Percentiles rank a stretch among this genome's conserved stretches.
Evolutionary conservation across 1,139 yeast species (phyloP).

Genomic region (Trichomonascaceae sp.): DNA sequence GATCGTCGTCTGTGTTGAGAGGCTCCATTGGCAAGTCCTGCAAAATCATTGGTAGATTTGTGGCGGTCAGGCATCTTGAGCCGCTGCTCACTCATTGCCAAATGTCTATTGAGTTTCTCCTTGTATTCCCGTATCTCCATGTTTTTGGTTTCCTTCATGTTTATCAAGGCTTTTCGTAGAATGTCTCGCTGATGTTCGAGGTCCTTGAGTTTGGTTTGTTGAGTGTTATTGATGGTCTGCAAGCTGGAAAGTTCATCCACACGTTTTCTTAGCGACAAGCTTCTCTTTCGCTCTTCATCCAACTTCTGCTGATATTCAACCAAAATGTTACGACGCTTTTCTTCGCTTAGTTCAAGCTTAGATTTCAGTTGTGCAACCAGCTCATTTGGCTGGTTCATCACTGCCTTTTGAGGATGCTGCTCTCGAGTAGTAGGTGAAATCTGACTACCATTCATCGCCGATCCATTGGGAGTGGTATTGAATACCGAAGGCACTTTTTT

Average conservation of each 20-base stretch:
- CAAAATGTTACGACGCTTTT: constrained; percentile 22
- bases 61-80: background rate
- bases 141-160: constrained; percentile 34
- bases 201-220: constrained; percentile 23
- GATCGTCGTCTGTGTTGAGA: background rate
- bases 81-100: background rate
- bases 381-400: background rate
- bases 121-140: constrained; percentile 33
- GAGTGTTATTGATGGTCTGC: constrained; percentile 2
- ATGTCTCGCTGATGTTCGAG: constrained; percentile 53
- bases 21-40: background rate
- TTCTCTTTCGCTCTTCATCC: constrained; percentile 24
- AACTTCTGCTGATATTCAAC: constrained; percentile 28
- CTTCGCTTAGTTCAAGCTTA: constrained; percentile 25
- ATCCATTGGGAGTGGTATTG: background rate
- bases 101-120: constrained; percentile 17
- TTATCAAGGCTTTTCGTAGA: constrained; percentile 45
- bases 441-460: background rate
- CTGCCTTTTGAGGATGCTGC: background rate
- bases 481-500: background rate
- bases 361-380: constrained; percentile 12
- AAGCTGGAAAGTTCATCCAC: constrained; percentile 16
- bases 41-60: background rate
- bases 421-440: background rate
- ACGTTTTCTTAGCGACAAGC: constrained; percentile 23